Percentiles rank a stretch among this genome's conserved stretches.
phyloP scores from a whole-genome alignment of 352 stramenopile genomes.

The Phytophthora megakarya region DNA sequence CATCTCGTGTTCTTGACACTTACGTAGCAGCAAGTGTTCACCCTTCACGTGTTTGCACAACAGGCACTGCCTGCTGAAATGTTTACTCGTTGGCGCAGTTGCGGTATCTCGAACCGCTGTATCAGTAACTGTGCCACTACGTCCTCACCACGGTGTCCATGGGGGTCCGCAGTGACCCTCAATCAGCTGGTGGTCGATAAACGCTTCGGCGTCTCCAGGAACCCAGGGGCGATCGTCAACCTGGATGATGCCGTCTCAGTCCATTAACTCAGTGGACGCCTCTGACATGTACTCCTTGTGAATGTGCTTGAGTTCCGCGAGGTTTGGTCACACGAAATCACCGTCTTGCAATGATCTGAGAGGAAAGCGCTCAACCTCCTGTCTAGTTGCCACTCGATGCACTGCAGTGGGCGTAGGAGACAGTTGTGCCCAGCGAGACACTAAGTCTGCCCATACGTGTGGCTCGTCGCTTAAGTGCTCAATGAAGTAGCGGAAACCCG shows the following conservation, averaged over 20 bases:
- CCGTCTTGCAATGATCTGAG: background rate
- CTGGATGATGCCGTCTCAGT: background rate
- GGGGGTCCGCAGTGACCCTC: constrained; percentile 9
- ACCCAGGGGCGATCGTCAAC: background rate
- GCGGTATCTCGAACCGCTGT: background rate
- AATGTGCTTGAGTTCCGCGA: background rate
- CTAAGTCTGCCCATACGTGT: constrained; percentile 7
- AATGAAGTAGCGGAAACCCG: too few relatives aligned
- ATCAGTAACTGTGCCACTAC: background rate
- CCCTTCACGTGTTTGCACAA: constrained; percentile 26
- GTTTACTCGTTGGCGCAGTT: background rate
- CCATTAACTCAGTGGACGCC: background rate
- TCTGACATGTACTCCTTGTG: background rate
- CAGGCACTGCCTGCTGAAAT: background rate
- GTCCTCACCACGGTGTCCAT: constrained; percentile 15
- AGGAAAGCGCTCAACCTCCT: background rate
- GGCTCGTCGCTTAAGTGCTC: background rate
- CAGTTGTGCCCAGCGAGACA: constrained; percentile 4
- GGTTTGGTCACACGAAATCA: background rate
- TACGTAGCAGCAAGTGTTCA: background rate
- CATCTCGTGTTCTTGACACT: background rate
- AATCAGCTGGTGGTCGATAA: constrained; percentile 1
- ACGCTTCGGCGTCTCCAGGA: background rate
- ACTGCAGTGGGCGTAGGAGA: background rate
- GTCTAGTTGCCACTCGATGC: background rate